Conservation (phyloP, 768 basidiomycete species). For the Hebeloma cylindrosporum region DNA sequence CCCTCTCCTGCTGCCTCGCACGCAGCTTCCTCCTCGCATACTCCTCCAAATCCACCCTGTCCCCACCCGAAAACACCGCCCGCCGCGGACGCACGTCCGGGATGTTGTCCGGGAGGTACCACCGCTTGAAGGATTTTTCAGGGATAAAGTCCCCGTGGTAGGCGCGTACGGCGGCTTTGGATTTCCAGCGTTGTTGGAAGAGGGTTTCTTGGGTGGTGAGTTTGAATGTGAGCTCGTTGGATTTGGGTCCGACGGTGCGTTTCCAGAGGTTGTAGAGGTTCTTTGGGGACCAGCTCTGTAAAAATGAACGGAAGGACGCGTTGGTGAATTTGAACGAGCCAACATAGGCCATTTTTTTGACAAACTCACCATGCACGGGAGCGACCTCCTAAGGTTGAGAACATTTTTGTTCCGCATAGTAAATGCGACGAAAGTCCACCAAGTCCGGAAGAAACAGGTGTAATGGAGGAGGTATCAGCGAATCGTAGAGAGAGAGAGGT, state of each 20-base stretch:
- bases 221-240: constrained; percentile 59
- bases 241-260: constrained; percentile 56
- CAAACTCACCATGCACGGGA: constrained; percentile 31
- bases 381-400: constrained; percentile 24
- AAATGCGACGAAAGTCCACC: constrained; percentile 1
- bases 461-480: neutral
- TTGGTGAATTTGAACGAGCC: neutral
- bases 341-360: no score
- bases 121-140: constrained; percentile 90
- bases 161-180: constrained; percentile 83
- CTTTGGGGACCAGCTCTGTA: constrained; percentile 84
- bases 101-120: constrained; percentile 86
- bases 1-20: constrained; percentile 33
- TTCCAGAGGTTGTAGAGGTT: constrained; percentile 91
- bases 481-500: neutral
- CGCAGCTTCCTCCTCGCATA: constrained; percentile 60
- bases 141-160: constrained; percentile 96
- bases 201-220: constrained; percentile 54
- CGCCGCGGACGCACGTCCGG: constrained; percentile 79
- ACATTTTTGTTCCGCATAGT: constrained; percentile 26
- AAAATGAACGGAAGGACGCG: neutral
- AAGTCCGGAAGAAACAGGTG: neutral
- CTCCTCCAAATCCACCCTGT: constrained; percentile 48
- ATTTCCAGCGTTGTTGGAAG: constrained; percentile 89
- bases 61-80: constrained; percentile 40